Evolutionary conservation across 1,284 basidiomycete genomes (phyloP), one percentile per base, ranked within the genome.

Genomic region (Apiotrichum gracile): DNA sequence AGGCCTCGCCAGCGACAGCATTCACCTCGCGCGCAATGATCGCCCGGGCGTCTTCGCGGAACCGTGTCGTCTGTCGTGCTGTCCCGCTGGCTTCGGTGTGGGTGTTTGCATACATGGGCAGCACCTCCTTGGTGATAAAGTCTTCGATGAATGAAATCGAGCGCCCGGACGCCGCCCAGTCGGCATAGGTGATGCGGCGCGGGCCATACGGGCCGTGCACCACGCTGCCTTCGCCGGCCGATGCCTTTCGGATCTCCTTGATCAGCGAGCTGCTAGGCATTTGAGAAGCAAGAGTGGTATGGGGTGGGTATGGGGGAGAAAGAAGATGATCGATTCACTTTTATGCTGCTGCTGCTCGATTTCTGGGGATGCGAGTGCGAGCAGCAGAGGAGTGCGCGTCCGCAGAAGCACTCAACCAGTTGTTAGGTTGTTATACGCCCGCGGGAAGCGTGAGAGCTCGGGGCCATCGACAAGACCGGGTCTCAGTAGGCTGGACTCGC

Each of bases 101-200:
- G 16, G 55, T 57, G 47, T 57, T 57, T 24, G 47, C 55, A 33
- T 57, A 57, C 37, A 46, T 34, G 13, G 55, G 55, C 14, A 52
- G 42, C 2, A 57, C 55, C n/a, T 49, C 47, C 2, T 24, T 24
- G 12, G 31, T 22, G 21, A 57, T 49, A 22, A 52, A 49, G 31
- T 52, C 47, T 47, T 57, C 55, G 47, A 57, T 42, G 10, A 44
- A 41, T 0, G 16, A 12, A 9, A 57, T 14, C 1, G 47, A 25
- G 10, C 37, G 35, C 2, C 55, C 55, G 3, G 50, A 52, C 1
- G 55, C 55, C 9, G 51, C 29, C 7, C 21, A 52, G 43, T 57
- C 55, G 34, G 51, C 51, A 17, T 51, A 52, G 8, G 42, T 47
- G 25, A 54, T 26, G 8, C 42, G 52, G 14, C 48, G 47, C 1